Evolutionary conservation across 768 basidiomycete genomes (phyloP).

Genomic region (Pleurotus tuoliensis): DNA sequence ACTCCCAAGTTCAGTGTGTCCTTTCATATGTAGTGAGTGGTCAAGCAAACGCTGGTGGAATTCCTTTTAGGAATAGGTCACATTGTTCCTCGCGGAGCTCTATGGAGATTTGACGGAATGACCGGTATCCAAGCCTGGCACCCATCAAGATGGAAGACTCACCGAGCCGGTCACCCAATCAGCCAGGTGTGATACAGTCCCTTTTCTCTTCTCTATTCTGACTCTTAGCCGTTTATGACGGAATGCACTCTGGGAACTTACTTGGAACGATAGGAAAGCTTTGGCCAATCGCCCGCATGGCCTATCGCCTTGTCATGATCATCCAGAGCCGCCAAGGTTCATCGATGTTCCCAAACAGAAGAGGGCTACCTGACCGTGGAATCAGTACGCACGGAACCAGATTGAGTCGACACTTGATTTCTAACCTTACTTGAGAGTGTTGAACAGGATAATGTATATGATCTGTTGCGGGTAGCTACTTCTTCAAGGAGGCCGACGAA

Average conservation of each 20-base stretch:
- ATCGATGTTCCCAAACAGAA: neutral
- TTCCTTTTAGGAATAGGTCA: neutral
- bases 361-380: neutral
- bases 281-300: conserved; percentile 1
- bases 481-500: neutral
- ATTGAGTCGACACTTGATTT: neutral
- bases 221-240: neutral
- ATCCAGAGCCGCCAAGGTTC: neutral
- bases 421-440: neutral
- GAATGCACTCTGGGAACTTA: neutral
- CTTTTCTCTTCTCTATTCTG: neutral
- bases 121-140: neutral
- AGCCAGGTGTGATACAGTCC: no score
- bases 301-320: conserved; percentile 2
- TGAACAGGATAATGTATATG: neutral
- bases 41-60: no score
- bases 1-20: no score
- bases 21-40: no score
- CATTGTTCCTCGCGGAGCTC: neutral
- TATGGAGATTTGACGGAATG: conserved; percentile 5
- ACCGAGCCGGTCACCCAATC: neutral
- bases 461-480: neutral
- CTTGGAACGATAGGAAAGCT: neutral
- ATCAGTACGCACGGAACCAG: neutral
- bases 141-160: neutral